Evolutionary conservation across 2,329 filamentous ascomycete genomes (phyloP).

Genomic region (Pleurostoma richardsiae): DNA sequence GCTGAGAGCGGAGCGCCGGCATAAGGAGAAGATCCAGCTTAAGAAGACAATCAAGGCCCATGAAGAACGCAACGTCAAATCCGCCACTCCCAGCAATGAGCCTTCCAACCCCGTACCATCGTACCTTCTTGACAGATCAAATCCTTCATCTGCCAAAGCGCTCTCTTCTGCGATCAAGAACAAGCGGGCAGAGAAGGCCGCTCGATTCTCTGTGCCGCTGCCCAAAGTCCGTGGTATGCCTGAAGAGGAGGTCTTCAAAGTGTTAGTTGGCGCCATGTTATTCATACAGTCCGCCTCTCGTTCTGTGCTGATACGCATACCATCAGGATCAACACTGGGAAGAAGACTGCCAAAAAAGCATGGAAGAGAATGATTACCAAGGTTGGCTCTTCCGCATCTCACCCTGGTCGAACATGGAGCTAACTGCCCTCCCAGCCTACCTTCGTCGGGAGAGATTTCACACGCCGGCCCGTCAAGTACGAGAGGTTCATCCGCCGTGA

Average conservation of each 20-base stretch:
- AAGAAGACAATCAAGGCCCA: constrained; percentile 90
- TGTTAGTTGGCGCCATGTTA: constrained; percentile 4
- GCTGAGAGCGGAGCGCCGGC: constrained; percentile 86
- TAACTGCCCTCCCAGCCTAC: constrained; percentile 43
- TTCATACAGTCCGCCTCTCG: not conserved
- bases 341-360: constrained; percentile 80
- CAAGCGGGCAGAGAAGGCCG: constrained; percentile 89
- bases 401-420: too few species aligned
- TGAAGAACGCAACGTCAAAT: constrained; percentile 95
- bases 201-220: constrained; percentile 85
- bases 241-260: constrained; percentile 93
- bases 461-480: constrained; percentile 72
- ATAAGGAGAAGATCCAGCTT: constrained; percentile 98
- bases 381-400: too few species aligned
- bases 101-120: constrained; percentile 78
- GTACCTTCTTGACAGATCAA: constrained; percentile 84
- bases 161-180: constrained; percentile 83
- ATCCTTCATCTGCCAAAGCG: constrained; percentile 30
- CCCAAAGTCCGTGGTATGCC: constrained; percentile 91
- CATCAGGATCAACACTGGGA: constrained; percentile 76
- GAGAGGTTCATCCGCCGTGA: constrained; percentile 46
- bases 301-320: constrained; percentile 11
- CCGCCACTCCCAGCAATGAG: constrained; percentile 70
- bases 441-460: constrained; percentile 90
- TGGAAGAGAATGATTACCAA: constrained; percentile 66